A percentile compares a stretch with the other conserved stretches of the same genome.
These are phyloP conservation scores for Scalesia atractyloides DNA, from an alignment of 129 eudicot species.

Conservation along the genomic window DNA sequence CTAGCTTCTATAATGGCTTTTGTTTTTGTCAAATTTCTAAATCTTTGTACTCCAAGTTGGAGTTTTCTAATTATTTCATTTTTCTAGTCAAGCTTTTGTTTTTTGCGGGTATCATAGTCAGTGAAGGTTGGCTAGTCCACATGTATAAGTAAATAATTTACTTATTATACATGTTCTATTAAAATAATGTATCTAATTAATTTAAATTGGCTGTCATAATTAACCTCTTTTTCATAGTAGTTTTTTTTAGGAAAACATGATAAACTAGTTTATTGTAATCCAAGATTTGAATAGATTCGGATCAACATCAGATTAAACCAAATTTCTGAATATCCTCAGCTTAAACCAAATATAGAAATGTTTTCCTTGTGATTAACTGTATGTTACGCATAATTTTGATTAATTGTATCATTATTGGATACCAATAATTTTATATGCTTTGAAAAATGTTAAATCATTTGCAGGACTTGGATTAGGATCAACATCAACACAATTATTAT, in stretches of 20 bases:
- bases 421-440: constrained; percentile 16
- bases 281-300: constrained; percentile 22
- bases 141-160: constrained; percentile 22
- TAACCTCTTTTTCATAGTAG: background rate
- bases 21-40: constrained; percentile 26
- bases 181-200: background rate
- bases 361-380: constrained; percentile 7
- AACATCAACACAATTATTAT: constrained; percentile 24
- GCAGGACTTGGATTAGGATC: constrained; percentile 36
- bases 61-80: constrained; percentile 20
- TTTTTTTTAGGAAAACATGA: background rate
- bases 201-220: constrained; percentile 16
- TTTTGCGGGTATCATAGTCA: constrained; percentile 45
- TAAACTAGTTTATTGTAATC: constrained; percentile 21
- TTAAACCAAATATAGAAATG: constrained; percentile 5
- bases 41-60: constrained; percentile 51
- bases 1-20: constrained; percentile 34
- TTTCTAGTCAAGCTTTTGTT: constrained; percentile 29
- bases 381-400: constrained; percentile 18
- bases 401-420: constrained; percentile 7
- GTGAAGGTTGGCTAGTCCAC: constrained; percentile 45
- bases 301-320: constrained; percentile 18
- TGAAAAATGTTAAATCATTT: constrained; percentile 2
- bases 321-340: background rate
- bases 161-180: constrained; percentile 1